phyloP scores from a whole-genome alignment of 495 filamentous ascomycete species.

The Elasticomyces elasticus region DNA sequence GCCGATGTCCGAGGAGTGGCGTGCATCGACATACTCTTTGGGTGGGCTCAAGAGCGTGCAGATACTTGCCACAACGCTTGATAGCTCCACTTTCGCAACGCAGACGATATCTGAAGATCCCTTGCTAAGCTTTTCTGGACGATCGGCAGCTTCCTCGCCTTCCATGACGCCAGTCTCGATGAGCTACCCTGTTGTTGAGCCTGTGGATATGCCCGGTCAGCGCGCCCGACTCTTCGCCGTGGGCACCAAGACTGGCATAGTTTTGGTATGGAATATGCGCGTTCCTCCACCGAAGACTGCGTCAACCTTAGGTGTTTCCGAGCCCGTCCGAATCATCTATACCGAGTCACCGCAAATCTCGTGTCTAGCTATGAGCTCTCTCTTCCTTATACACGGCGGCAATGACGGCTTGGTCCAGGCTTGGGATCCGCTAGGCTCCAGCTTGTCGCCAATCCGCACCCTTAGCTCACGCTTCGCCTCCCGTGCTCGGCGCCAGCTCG shows the following conservation, averaged over 20 bases:
- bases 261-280: constrained; percentile 81
- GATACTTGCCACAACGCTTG: constrained; percentile 66
- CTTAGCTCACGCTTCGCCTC: constrained; percentile 80
- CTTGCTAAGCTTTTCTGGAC: constrained; percentile 45
- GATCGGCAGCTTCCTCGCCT: constrained; percentile 47
- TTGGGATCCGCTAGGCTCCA: constrained; percentile 90
- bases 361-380: constrained; percentile 71
- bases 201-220: constrained; percentile 62
- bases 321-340: constrained; percentile 69
- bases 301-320: constrained; percentile 44
- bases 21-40: constrained; percentile 47
- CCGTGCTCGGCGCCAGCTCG: constrained; percentile 62
- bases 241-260: constrained; percentile 66
- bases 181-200: constrained; percentile 38
- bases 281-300: constrained; percentile 43
- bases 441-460: constrained; percentile 66
- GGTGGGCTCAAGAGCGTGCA: constrained; percentile 42
- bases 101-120: constrained; percentile 70
- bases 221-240: constrained; percentile 70
- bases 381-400: constrained; percentile 85
- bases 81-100: constrained; percentile 61
- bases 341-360: constrained; percentile 87
- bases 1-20: constrained; percentile 47
- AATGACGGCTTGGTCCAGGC: constrained; percentile 92
- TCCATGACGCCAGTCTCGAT: constrained; percentile 44